Evolutionary conservation across 2,329 filamentous ascomycete genomes (phyloP), one percentile per base, ranked within the genome.

Genomic region (Aspergillus ibericus): DNA sequence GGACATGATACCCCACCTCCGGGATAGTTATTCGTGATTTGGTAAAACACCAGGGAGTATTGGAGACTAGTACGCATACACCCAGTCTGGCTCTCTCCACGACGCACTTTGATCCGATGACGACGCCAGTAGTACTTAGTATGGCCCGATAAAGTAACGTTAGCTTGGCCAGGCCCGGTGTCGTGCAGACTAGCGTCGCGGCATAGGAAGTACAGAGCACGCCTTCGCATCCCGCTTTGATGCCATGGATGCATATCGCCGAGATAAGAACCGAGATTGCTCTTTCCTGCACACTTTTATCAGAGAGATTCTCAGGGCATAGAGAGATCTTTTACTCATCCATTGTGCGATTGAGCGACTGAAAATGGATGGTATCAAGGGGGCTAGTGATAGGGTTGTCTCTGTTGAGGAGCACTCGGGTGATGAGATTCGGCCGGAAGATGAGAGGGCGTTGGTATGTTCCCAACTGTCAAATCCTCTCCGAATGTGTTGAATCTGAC

Each of bases 201-300:
- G 22, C 22, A 10, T 25, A 16, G 44, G 15, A 9, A 27, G 25
- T 29, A 48, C 25, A 40, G 36, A 53, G 51, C 51, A 53, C 51
- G 51, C 40, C 51, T 53, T 53, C 51, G 22, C 51, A 25, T 53
- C 51, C 36, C 51, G 51, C 25, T n/a, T 42, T 53, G 51, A 53
- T 44, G 51, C 51, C 51, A 53, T 53, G 38, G n/a, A 12, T 22
- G 29, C 51, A 29, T 15, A 5, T 29, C n/a, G n/a, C 34, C 36
- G 51, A 20, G 18, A 53, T 44, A 44, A 34, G 32, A 16, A 5
- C n/a, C 15, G 3, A 8, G 16, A 18, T 16, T 5, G 22, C 8
- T 15, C 36, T 38, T 18, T 27, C 5, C 10, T 42, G 22, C 15
- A 16, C 22, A n/a, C n/a, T n/a, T n/a, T n/a, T n/a, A n/a, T n/a